Evolutionary conservation across 306 rosid species (phyloP).

Genomic region (Sicyos baderoa): DNA sequence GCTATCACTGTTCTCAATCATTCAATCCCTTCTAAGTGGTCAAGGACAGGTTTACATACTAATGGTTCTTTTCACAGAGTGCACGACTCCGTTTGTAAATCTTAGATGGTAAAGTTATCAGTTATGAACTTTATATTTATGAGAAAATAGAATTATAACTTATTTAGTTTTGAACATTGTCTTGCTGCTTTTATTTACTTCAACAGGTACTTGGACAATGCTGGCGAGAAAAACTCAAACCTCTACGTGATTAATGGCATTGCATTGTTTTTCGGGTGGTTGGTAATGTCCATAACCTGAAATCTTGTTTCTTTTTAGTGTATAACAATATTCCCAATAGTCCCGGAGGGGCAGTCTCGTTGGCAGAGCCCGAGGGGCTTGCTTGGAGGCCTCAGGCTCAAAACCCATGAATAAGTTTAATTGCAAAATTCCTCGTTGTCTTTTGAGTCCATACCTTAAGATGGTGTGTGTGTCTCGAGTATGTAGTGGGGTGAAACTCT

Average conservation of each 20-base stretch:
- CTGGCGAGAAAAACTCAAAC: conserved; percentile 62
- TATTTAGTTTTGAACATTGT: conserved; percentile 21
- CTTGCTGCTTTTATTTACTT: conserved; percentile 21
- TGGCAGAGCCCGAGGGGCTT: too few relatives aligned
- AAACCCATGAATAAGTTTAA: too few relatives aligned
- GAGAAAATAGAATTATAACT: neutral
- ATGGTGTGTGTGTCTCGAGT: too few relatives aligned
- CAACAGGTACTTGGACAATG: conserved; percentile 67
- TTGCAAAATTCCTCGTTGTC: too few relatives aligned
- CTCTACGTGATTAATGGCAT: conserved; percentile 60
- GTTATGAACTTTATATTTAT: neutral
- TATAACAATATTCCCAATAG: neutral
- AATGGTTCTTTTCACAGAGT: conserved; percentile 81
- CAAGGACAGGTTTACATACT: conserved; percentile 78
- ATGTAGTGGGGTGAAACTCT: too few relatives aligned
- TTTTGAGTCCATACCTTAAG: too few relatives aligned
- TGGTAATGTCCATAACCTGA: conserved; percentile 54
- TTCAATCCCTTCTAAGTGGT: conserved; percentile 66
- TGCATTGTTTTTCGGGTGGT: conserved; percentile 87
- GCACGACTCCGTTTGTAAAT: conserved; percentile 84
- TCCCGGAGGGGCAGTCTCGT: too few relatives aligned
- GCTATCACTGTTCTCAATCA: conserved; percentile 61
- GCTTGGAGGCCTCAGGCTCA: too few relatives aligned
- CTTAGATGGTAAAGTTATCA: conserved; percentile 64
- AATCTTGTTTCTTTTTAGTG: neutral